A percentile compares a stretch with the other conserved stretches of the same genome.
These are phyloP conservation scores for Medicago lupulina DNA, from an alignment of 306 rosid genomes.

Conservation along the genomic window DNA sequence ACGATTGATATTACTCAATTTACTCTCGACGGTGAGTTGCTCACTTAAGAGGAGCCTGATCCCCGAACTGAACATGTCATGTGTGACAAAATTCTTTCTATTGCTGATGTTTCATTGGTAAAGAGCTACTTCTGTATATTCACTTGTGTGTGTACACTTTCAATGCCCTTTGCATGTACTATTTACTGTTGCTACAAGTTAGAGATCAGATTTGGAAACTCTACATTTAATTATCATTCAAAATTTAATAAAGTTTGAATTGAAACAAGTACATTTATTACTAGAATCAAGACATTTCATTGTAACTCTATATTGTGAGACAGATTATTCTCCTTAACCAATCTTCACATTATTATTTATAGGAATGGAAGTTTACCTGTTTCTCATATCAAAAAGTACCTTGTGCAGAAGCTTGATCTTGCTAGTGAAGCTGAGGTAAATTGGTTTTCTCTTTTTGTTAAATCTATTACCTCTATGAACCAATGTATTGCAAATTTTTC, in stretches of 20 bases:
- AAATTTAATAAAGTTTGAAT: background rate
- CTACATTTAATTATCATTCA: slow-evolving; percentile 4
- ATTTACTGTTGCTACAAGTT: background rate
- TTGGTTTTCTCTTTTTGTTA: slow-evolving; percentile 2
- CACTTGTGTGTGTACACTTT: background rate
- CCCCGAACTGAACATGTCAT: background rate
- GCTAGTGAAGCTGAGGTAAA: slow-evolving; percentile 67
- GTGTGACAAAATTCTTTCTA: slow-evolving; percentile 23
- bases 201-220: background rate
- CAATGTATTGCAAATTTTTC: background rate
- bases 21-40: too few species aligned
- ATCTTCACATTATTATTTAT: slow-evolving; percentile 35
- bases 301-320: background rate
- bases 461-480: background rate
- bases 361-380: slow-evolving; percentile 62
- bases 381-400: slow-evolving; percentile 54
- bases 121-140: background rate
- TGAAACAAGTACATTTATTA: too few species aligned
- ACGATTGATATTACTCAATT: too few species aligned
- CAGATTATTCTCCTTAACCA: background rate
- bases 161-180: background rate
- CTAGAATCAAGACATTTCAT: too few species aligned
- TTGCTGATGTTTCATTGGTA: slow-evolving; percentile 5
- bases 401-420: slow-evolving; percentile 62
- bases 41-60: too few species aligned